Evolutionary conservation across 306 rosid genomes (phyloP).

Genomic region (Vicia villosa): DNA sequence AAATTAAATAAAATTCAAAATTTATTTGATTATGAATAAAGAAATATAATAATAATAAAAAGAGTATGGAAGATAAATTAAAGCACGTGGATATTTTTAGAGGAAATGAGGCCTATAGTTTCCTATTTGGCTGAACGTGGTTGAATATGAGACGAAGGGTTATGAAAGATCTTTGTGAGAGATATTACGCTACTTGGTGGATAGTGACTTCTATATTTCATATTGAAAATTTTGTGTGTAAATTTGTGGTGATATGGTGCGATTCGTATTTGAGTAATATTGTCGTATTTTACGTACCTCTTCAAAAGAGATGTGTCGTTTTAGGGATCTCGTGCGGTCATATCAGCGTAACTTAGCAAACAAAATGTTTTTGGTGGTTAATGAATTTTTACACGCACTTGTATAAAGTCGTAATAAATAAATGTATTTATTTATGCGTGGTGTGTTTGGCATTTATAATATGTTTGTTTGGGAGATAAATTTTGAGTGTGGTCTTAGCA

Average conservation of each 20-base stretch:
- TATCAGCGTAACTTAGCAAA: neutral
- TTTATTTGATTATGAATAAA: neutral
- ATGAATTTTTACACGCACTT: slow-evolving; percentile 23
- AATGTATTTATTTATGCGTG: neutral
- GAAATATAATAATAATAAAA: neutral
- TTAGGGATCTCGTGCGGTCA: neutral
- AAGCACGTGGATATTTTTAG: slow-evolving; percentile 71
- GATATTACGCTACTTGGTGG: slow-evolving; percentile 30
- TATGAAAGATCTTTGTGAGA: slow-evolving; percentile 38
- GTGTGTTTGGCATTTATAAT: slow-evolving; percentile 1
- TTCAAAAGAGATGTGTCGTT: slow-evolving; percentile 3
- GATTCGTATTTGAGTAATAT: neutral
- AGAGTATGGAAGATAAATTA: slow-evolving; percentile 20
- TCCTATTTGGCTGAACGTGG: slow-evolving; percentile 49
- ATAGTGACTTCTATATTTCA: slow-evolving; percentile 8
- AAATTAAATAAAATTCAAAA: neutral
- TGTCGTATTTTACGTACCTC: neutral
- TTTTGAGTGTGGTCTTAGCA: neutral
- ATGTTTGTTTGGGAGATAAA: neutral
- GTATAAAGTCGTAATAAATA: neutral
- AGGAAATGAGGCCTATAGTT: slow-evolving; percentile 31
- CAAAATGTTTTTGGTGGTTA: neutral
- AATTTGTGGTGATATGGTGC: neutral
- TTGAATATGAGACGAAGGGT: slow-evolving; percentile 32
- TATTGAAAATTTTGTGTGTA: neutral